Base-by-base conservation (phyloP, 1,284 basidiomycete genomes). In the Naganishia sp. region DNA sequence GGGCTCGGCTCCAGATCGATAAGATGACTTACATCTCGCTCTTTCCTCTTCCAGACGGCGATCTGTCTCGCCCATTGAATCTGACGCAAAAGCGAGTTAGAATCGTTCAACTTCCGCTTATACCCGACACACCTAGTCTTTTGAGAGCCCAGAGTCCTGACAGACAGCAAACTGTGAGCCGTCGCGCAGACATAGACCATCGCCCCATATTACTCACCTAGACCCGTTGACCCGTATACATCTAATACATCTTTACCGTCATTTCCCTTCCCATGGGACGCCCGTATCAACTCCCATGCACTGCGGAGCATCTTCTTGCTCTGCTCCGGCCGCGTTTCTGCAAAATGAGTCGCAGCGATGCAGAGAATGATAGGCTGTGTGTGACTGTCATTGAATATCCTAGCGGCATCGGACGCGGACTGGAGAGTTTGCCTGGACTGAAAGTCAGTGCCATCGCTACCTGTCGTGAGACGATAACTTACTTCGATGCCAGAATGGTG, bases 401-500 rank as follows among this genome's bases (percentile, higher is more conserved):
- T 67, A 9, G 66, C 45, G 5, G 60, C 46, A n/a, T 62, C 53
- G 18, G 61, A 46, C 1, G 58, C 61, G 6, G 35, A 25, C 21
- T 60, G 57, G 23, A 67, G 53, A 6, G 52, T 53, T 45, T 52
- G 43, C 51, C 61, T 63, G 18, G 6, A 21, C 42, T 17, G 23
- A 23, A 60, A 5, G 31, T 61, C 7, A 61, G 57, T 10, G 46
- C 39, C 6, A 13, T 42, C n/a, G n/a, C n/a, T 23, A 23, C 6
- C 11, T 31, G 18, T 2, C 6, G 25, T 43, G 13, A 32, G 43
- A 42, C 10, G 11, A 35, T 9, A 1, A 39, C 66, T 43, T n/a
- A 67, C 66, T 67, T 67, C 23, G 66, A 67, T 35, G 31, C 35
- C 41, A 55, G 39, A 32, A 67, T 67, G 11, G 66, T 62, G 9